These are phyloP conservation scores for Fusarium sp. DNA, from an alignment of 2,329 filamentous ascomycete genomes.

Conservation along the genomic window DNA sequence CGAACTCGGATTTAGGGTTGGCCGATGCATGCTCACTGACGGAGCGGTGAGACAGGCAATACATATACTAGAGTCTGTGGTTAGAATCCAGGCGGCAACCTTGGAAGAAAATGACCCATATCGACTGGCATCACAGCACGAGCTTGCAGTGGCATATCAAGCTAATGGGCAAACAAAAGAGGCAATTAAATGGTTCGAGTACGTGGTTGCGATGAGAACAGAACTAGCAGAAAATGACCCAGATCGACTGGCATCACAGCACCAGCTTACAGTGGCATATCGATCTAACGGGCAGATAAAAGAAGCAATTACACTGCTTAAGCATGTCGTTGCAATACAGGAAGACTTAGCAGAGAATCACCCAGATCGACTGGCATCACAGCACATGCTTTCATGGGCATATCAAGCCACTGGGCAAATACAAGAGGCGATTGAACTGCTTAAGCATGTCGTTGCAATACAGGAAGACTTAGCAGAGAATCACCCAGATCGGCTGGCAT, in stretches of 20 bases:
- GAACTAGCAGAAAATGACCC: too few relatives aligned
- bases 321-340: constrained; percentile 1
- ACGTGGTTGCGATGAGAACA: too few relatives aligned
- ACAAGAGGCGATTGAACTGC: background rate
- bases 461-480: background rate
- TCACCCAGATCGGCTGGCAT: background rate
- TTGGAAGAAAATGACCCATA: background rate
- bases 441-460: constrained; percentile 14
- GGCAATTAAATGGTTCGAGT: too few relatives aligned
- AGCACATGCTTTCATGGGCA: background rate
- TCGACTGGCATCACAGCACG: background rate
- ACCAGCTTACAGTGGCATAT: too few relatives aligned
- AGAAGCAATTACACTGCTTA: background rate
- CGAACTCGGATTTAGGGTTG: accelerated
- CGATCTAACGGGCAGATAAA: accelerated
- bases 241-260: too few relatives aligned
- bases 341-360: constrained; percentile 3
- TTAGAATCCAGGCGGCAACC: accelerated
- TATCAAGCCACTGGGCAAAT: background rate
- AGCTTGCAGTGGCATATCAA: too few relatives aligned
- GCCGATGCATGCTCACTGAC: background rate
- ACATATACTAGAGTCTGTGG: background rate
- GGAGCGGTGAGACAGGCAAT: background rate
- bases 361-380: background rate
- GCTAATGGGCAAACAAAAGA: background rate